A percentile compares a stretch with the other conserved stretches of the same genome.
phyloP scores from a whole-genome alignment of 179 eudicot species.

The Nepenthes alata region DNA sequence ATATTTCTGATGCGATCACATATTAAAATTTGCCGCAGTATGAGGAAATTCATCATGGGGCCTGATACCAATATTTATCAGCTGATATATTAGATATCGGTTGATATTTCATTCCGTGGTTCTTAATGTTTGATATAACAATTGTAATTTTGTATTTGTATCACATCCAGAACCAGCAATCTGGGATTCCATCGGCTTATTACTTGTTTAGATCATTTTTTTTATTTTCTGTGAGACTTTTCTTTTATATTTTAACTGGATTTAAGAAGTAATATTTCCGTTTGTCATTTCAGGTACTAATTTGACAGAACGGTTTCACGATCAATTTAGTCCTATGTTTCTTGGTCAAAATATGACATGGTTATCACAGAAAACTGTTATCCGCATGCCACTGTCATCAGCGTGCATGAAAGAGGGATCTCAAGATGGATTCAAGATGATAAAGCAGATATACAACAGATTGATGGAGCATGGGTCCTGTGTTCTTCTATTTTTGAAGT shows the following conservation, averaged over 20 bases:
- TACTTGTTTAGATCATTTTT: background rate
- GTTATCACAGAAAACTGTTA: constrained; percentile 48
- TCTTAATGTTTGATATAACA: too few relatives aligned
- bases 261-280: constrained; percentile 1
- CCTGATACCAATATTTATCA: too few relatives aligned
- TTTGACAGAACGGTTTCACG: constrained; percentile 71
- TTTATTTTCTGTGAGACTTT: background rate
- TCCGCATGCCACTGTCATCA: constrained; percentile 88
- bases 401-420: constrained; percentile 41
- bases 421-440: constrained; percentile 42
- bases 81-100: too few relatives aligned
- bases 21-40: too few relatives aligned
- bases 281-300: constrained; percentile 51
- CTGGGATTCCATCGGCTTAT: too few relatives aligned
- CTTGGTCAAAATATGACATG: constrained; percentile 52
- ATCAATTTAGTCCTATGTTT: constrained; percentile 84
- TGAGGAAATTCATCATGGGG: too few relatives aligned
- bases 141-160: too few relatives aligned
- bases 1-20: too few relatives aligned
- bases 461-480: constrained; percentile 75
- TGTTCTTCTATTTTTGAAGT: constrained; percentile 61
- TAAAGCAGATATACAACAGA: constrained; percentile 47
- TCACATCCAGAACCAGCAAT: too few relatives aligned
- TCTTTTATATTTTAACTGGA: background rate
- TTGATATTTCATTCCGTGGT: too few relatives aligned